phyloP scores from a whole-genome alignment of 2,329 filamentous ascomycete species.

The Chrysoporthe puriensis region DNA sequence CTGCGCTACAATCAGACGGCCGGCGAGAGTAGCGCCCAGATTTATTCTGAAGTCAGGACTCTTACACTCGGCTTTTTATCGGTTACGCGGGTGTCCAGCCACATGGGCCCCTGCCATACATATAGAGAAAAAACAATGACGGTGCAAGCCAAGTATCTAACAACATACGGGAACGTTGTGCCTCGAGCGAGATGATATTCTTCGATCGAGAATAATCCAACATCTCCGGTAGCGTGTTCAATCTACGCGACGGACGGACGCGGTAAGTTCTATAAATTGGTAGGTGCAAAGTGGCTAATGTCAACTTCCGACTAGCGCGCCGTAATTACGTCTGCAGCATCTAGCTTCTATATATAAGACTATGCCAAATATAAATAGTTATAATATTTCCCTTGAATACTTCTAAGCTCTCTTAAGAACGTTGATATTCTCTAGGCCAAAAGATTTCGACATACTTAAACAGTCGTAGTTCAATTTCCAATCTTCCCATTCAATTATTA shows the following conservation, averaged over 20 bases:
- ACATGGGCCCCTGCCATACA: too few species aligned
- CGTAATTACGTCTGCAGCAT: neutral
- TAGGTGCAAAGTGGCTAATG: slow-evolving; percentile 3
- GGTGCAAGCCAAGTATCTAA: too few species aligned
- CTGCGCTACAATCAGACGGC: too few species aligned
- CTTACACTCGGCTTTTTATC: too few species aligned
- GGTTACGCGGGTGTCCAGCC: too few species aligned
- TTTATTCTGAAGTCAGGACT: too few species aligned
- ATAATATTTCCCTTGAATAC: neutral
- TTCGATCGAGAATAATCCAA: neutral
- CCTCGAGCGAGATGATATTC: neutral
- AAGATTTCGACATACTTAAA: neutral
- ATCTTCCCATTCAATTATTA: neutral
- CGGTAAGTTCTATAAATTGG: neutral
- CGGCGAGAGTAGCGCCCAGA: too few species aligned
- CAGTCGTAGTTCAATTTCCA: neutral
- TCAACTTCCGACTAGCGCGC: neutral
- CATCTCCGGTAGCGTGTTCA: neutral
- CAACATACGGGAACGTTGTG: neutral
- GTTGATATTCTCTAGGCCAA: neutral
- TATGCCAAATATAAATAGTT: neutral
- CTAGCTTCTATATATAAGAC: neutral
- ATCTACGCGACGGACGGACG: neutral
- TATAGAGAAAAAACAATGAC: too few species aligned
- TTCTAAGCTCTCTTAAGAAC: neutral